Percentiles rank a stretch among this genome's conserved stretches.
phyloP scores from a whole-genome alignment of 106 monocot species.

The Iris macrosiphon region DNA sequence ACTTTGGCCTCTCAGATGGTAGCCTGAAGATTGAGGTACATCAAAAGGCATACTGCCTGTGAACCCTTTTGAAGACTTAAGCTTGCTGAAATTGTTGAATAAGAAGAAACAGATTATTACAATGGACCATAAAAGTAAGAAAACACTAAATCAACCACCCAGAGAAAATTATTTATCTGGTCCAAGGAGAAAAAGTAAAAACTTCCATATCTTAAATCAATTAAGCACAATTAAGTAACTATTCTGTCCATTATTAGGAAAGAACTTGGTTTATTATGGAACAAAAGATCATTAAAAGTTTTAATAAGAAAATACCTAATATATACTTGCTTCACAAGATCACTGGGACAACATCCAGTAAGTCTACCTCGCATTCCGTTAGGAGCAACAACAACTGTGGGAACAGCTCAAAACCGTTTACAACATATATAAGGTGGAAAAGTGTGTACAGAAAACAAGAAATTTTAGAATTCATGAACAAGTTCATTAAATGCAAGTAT shows the following conservation, averaged over 20 bases:
- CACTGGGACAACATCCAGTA: slow-evolving; percentile 79
- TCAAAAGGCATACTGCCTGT: slow-evolving; percentile 31
- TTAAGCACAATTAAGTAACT: background rate
- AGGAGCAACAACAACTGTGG: slow-evolving; percentile 84
- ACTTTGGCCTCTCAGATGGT: slow-evolving; percentile 63
- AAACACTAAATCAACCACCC: background rate
- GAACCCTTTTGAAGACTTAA: slow-evolving; percentile 39
- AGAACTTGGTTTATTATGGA: background rate
- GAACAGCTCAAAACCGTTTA: background rate
- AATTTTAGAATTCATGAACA: too few relatives aligned
- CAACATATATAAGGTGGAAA: background rate
- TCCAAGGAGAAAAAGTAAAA: background rate
- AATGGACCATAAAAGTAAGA: background rate
- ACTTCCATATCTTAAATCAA: background rate
- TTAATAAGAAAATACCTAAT: slow-evolving; percentile 37
- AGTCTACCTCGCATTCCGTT: slow-evolving; percentile 90
- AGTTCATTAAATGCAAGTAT: too few relatives aligned
- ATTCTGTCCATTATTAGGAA: background rate
- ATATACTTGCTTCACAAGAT: slow-evolving; percentile 90
- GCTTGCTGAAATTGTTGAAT: slow-evolving; percentile 38
- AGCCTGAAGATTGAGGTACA: slow-evolving; percentile 40
- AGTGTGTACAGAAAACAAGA: too few relatives aligned
- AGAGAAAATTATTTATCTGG: background rate
- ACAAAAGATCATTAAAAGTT: background rate
- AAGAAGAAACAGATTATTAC: background rate